Base-by-base conservation (phyloP, 139 green algal genomes). In the Chlorella sp. region DNA sequence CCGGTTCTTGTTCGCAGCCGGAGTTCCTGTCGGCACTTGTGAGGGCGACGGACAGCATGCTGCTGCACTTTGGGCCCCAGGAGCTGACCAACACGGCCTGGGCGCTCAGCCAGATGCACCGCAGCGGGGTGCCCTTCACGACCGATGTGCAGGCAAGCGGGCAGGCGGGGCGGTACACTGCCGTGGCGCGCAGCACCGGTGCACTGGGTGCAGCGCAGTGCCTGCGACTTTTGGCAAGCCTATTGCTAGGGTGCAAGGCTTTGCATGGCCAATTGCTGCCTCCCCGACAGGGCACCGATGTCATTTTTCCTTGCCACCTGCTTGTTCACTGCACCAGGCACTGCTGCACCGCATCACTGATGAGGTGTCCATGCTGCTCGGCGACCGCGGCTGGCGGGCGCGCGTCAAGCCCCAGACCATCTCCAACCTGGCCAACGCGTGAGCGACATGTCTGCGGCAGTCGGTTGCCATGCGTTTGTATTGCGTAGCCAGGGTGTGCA, bases 391-490 rank as follows among this genome's bases (percentile, higher is more conserved):
- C 70, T 92, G 48, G 74, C 72, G 70, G 83, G 72, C 64, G 80
- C 70, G 81, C 41, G 56, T 92, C 64, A 72, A 73, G 36, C 85
- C 88, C 0, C 90, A 94, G 82, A 87, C 91, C 64, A 85, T 90
- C 38, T 84, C 73, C 72, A 94, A 93, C 84, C 78, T 85, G 68
- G 60, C 92, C 28, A 90, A 88, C 85, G 90, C 90, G 8, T 90
- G 51, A 60, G 51, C 11, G 46, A 8, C 46, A 8, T 54, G 46
- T 11, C 11, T 54, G 46, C 46, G 46, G 46, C 16, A 60, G n/a
- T n/a, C n/a, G n/a, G n/a, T 16, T 60, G 51, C 16, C 51, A 11
- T 60, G 51, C 51, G 13, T 11, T 60, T 60, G 9, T 24, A n/a
- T n/a, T n/a, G n/a, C n/a, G n/a, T n/a, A n/a, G n/a, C n/a, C n/a